Evolutionary conservation across 2,329 filamentous ascomycete genomes (phyloP), one percentile per base, ranked within the genome.

Genomic region (Ceratocystis cacaofunesta): DNA sequence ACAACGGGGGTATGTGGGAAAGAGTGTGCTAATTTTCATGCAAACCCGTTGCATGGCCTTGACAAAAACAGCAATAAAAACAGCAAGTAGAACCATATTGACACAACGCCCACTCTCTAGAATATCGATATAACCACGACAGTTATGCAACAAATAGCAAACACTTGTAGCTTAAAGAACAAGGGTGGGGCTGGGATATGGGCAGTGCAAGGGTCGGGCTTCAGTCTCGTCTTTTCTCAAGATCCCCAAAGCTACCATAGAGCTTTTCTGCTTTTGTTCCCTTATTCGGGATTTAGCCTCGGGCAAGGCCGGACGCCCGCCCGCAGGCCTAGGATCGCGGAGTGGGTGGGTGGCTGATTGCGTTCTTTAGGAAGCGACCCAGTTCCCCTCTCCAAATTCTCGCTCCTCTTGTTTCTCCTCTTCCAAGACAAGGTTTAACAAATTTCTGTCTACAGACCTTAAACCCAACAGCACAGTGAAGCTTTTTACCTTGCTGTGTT

Each of bases 301-400:
- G 55, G 55, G 55, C 55, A 36, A 58, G 55, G 55, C 55, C 55
- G 55, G 55, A 57, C 52, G 25, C 28, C 28, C 55, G 30, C 28
- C 28, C 25, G 55, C 32, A n/a, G 55, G 36, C 36, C 28, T 58
- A 58, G 55, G 55, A 58, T 58, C 55, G 28, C 55, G 32, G 55
- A 58, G 28, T 58, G 55, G 55, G 28, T 32, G 28, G 2, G 25
- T 15, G 12, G 19, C 25, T 52, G 50, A 7, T 22, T 48, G 46
- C 22, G 48, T 52, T 41, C 48, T 52, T 52, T 52, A 52, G 48
- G 25, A 12, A 41, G 36, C 12, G 4, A 4, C 1, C 19, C 17
- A 12, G 6, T 25, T n/a, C 55, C 55, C 17, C 28, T 30, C 12
- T 28, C 36, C 36, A 41, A 41, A 41, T 15, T 41, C 36, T 15